Conservation (phyloP, 2,329 filamentous ascomycete genomes). For the Hypomyces perniciosus region DNA sequence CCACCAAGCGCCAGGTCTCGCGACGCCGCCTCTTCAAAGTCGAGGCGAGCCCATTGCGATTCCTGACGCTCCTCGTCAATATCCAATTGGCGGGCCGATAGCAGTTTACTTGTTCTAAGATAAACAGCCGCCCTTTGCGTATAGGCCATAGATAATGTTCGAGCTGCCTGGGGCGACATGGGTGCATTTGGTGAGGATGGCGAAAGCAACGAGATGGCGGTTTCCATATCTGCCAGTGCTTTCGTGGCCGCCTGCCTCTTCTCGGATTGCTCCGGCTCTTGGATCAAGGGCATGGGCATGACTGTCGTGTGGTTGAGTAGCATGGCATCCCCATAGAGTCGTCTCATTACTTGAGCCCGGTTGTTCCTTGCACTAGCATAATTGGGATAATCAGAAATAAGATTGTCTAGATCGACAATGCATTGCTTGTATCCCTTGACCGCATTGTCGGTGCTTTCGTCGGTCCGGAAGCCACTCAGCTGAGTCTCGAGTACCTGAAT, state of each 20-base stretch:
- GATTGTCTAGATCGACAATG: conserved; percentile 43
- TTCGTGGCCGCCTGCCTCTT: conserved; percentile 33
- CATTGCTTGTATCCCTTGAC: conserved; percentile 41
- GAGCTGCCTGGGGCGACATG: conserved; percentile 59
- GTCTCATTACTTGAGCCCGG: conserved; percentile 59
- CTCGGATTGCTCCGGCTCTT: conserved; percentile 30
- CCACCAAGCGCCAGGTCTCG: conserved; percentile 59
- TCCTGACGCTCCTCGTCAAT: conserved; percentile 38
- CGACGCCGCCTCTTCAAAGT: conserved; percentile 58
- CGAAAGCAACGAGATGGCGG: conserved; percentile 52
- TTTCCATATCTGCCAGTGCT: conserved; percentile 48
- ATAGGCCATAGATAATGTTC: conserved; percentile 62
- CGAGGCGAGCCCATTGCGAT: conserved; percentile 43
- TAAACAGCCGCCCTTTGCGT: conserved; percentile 66
- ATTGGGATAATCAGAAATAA: conserved; percentile 52
- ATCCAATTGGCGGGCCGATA: conserved; percentile 31
- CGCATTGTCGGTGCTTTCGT: conserved; percentile 31
- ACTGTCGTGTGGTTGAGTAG: conserved; percentile 37
- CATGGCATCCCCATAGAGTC: conserved; percentile 57
- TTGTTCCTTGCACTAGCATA: conserved; percentile 74
- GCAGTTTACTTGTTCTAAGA: conserved; percentile 50
- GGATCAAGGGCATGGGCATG: conserved; percentile 37
- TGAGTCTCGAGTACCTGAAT: conserved; percentile 52
- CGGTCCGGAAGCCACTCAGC: conserved; percentile 37
- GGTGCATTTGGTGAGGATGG: conserved; percentile 44